Conservation (phyloP, 2,329 filamentous ascomycete genomes). For the Fusarium sp. region DNA sequence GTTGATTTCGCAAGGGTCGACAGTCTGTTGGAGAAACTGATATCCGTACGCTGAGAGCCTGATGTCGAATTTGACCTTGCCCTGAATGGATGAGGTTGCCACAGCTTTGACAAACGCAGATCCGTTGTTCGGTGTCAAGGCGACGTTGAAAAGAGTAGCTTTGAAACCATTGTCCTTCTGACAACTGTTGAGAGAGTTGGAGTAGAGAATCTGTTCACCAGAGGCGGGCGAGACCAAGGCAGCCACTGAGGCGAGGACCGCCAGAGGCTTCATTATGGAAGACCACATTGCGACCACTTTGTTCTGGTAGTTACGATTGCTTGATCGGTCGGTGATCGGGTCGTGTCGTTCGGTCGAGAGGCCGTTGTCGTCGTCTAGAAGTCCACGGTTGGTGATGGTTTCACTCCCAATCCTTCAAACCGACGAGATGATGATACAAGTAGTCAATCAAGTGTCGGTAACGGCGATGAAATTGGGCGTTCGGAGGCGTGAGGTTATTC, state of each 20-base stretch:
- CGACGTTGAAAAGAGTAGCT: conserved; percentile 88
- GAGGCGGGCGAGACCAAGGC: conserved; percentile 61
- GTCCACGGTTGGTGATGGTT: conserved; percentile 3
- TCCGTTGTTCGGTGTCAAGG: conserved; percentile 80
- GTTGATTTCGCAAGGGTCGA: conserved; percentile 81
- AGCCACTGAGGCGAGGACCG: conserved; percentile 60
- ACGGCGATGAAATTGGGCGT: conserved; percentile 10
- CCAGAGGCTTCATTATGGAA: conserved; percentile 59
- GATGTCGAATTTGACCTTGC: conserved; percentile 83
- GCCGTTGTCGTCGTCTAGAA: conserved; percentile 16
- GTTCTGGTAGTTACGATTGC: conserved; percentile 8
- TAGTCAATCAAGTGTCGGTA: conserved; percentile 12
- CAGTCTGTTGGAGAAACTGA: conserved; percentile 71
- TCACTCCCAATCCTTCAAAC: conserved; percentile 1
- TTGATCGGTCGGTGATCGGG: conserved; percentile 7
- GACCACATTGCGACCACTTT: conserved; percentile 60
- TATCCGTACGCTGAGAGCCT: conserved; percentile 86
- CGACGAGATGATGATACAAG: background rate
- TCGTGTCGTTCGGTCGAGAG: conserved; percentile 6
- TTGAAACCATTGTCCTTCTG: conserved; percentile 87
- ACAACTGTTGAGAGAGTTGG: conserved; percentile 86
- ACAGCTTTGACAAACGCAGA: conserved; percentile 80
- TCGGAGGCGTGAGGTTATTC: conserved; percentile 36
- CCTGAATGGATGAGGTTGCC: conserved; percentile 84
- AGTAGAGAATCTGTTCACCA: conserved; percentile 78